Base-by-base conservation (phyloP, 1,284 basidiomycete species). In the Jaminaea rosea region DNA sequence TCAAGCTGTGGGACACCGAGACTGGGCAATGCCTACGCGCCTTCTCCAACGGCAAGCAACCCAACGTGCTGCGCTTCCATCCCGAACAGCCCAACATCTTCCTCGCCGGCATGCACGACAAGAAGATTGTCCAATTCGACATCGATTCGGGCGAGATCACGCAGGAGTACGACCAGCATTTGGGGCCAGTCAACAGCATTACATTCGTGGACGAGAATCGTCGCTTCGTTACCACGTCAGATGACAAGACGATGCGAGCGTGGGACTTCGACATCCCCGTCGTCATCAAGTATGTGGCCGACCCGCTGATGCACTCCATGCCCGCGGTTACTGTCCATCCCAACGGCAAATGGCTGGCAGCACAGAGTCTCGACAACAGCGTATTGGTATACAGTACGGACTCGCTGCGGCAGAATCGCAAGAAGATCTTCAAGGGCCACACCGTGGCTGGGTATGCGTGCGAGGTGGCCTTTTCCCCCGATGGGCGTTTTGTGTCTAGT, bases 281-380 rank as follows among this genome's bases (percentile, higher is more conserved):
- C 24, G 91, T 96, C 53, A 97, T 98, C 81, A 98, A 99, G 76
- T 94, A 97, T 76, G 96, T 98, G 57, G 92, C 94, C 27, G 94
- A 99, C 75, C 94, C 94, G 8, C 85, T 90, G 72, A 98, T 99
- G 94, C 92, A 99, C 77, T 94, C 90, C 29, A 97, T 99, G 92
- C 94, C 94, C 10, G 87, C 93, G 15, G 92, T 97, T 32, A 88
- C 89, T 8, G 77, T 92, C 27, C 90, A 96, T 75, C 94, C 94
- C 9, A 90, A 83, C 53, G 87, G 85, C 71, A 94, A 94, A 79
- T 97, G 91, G 79, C 86, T 99, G 60, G 92, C 92, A 15, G 89
- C 88, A 15, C 94, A 98, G 75, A 94, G 90, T 23, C 81, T 98
- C 60, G 94, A 99, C 77, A 98, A 98, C 75, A 92, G 97, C 76